These are phyloP conservation scores for Talaromyces borbonicus DNA, from an alignment of 495 filamentous ascomycete genomes.

Conservation along the genomic window DNA sequence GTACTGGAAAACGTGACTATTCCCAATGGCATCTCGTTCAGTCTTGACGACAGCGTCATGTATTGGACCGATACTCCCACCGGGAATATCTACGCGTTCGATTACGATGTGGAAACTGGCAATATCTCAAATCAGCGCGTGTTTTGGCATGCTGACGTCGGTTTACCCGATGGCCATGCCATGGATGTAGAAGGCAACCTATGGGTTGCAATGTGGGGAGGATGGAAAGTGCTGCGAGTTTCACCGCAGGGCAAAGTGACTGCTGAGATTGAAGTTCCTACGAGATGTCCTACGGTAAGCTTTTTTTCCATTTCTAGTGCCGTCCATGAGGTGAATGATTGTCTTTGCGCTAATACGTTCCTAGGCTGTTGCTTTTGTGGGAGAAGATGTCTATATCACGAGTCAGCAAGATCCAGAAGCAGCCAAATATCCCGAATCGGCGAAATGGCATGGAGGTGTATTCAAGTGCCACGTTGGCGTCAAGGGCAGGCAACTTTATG, in stretches of 20 bases:
- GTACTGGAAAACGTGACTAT: slow-evolving; percentile 60
- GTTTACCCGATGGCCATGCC: slow-evolving; percentile 53
- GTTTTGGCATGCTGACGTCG: slow-evolving; percentile 50
- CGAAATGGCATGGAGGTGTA: slow-evolving; percentile 42
- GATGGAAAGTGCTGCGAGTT: slow-evolving; percentile 56
- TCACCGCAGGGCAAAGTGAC: slow-evolving; percentile 53
- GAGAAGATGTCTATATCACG: slow-evolving; percentile 54
- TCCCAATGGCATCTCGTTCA: slow-evolving; percentile 78
- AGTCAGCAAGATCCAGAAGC: slow-evolving; percentile 42
- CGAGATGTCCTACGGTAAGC: slow-evolving; percentile 24
- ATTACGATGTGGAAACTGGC: slow-evolving; percentile 57
- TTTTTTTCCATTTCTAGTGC: background rate
- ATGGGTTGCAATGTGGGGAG: slow-evolving; percentile 70
- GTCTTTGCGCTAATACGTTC: background rate
- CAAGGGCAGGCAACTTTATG: slow-evolving; percentile 21
- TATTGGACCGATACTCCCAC: slow-evolving; percentile 75
- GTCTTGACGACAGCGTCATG: slow-evolving; percentile 59
- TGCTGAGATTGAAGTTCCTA: slow-evolving; percentile 56
- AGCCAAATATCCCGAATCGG: slow-evolving; percentile 32
- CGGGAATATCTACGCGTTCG: slow-evolving; percentile 62
- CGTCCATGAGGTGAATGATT: background rate
- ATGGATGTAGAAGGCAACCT: slow-evolving; percentile 64
- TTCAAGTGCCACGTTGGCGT: slow-evolving; percentile 52
- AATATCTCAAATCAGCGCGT: slow-evolving; percentile 55
- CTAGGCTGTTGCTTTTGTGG: slow-evolving; percentile 41